Evolutionary conservation across 2,329 filamentous ascomycete species (phyloP).

Genomic region (Penicillium crustosum): DNA sequence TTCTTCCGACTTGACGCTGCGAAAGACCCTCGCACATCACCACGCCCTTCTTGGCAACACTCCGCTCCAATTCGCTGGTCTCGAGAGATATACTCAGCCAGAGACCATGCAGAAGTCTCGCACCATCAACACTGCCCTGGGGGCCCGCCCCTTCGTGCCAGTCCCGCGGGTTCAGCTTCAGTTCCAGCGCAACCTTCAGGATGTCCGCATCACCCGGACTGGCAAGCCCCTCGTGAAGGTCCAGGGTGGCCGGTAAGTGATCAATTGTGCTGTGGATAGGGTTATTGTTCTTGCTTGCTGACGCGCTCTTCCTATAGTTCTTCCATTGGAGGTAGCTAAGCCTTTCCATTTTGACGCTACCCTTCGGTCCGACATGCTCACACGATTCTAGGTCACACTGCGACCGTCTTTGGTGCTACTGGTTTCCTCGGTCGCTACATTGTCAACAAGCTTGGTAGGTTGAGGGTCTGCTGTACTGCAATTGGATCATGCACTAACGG

Average conservation of each 20-base stretch:
- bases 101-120: constrained; percentile 49
- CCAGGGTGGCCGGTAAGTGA: constrained; percentile 79
- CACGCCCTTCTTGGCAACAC: constrained; percentile 25
- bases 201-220: constrained; percentile 90
- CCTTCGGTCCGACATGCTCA: constrained; percentile 28
- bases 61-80: constrained; percentile 29
- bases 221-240: constrained; percentile 91
- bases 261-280: constrained; percentile 15
- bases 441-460: constrained; percentile 83
- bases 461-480: not conserved
- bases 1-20: constrained; percentile 27
- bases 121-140: constrained; percentile 44
- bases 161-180: constrained; percentile 41
- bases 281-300: constrained; percentile 22
- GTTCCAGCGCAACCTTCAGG: constrained; percentile 59
- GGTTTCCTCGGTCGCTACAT: constrained; percentile 96
- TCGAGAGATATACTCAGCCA: constrained; percentile 30
- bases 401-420: constrained; percentile 96
- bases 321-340: constrained; percentile 73
- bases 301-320: constrained; percentile 55
- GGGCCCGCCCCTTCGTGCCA: constrained; percentile 40
- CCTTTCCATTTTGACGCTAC: constrained; percentile 20
- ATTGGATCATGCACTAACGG: constrained; percentile 25
- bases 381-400: constrained; percentile 72
- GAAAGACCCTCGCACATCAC: constrained; percentile 31